Conservation (phyloP, 306 rosid genomes). For the Rosa persica region DNA sequence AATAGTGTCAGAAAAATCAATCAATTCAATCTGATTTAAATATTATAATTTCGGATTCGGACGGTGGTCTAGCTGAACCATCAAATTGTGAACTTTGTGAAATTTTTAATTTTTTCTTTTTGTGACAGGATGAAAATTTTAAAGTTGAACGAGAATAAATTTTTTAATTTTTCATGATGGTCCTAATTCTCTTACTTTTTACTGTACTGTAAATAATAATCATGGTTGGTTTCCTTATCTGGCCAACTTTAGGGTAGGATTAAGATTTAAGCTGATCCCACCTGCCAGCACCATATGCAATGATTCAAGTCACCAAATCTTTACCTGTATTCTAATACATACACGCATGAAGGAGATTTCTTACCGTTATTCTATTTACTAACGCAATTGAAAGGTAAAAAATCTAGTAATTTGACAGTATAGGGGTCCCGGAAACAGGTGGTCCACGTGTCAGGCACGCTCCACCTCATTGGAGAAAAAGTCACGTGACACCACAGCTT, state of each 20-base stretch:
- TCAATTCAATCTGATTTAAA: too few species aligned
- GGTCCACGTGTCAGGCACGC: neutral
- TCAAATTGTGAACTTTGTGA: too few species aligned
- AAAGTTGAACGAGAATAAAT: neutral
- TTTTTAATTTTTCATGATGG: neutral
- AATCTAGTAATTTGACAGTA: neutral
- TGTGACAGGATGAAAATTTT: too few species aligned
- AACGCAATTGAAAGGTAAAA: neutral
- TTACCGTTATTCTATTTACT: neutral
- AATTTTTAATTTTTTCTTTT: too few species aligned
- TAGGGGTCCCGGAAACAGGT: neutral
- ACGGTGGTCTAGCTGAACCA: too few species aligned
- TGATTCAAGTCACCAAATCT: conserved; percentile 8
- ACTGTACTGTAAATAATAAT: neutral
- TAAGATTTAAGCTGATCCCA: neutral
- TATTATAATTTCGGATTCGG: too few species aligned
- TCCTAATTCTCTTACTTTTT: neutral
- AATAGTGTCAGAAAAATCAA: too few species aligned
- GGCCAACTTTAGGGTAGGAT: neutral
- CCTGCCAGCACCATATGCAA: neutral
- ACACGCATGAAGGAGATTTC: neutral
- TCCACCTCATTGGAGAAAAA: conserved; percentile 6
- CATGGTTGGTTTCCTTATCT: neutral
- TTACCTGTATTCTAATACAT: neutral
- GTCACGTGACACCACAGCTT: conserved; percentile 35